Conservation (phyloP, 345 rosid species). For the Salix exigua region DNA sequence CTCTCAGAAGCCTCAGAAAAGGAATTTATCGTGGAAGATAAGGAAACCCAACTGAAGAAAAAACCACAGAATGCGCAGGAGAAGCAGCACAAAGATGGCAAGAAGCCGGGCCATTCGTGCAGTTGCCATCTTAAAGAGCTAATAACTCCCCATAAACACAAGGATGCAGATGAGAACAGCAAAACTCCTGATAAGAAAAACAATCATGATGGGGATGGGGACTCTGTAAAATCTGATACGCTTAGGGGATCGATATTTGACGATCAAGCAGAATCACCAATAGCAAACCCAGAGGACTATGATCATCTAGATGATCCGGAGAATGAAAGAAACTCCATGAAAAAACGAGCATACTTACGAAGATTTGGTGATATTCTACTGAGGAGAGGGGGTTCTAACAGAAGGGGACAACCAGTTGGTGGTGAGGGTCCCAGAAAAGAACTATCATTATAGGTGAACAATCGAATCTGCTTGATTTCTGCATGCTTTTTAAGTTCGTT, state of each 20-base stretch:
- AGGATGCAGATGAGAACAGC: slow-evolving; percentile 29
- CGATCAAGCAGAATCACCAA: slow-evolving; percentile 40
- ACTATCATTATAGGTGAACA: not conserved
- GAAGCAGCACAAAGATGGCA: slow-evolving; percentile 22
- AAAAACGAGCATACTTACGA: slow-evolving; percentile 64
- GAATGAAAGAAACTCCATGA: slow-evolving; percentile 46
- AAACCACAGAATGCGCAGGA: slow-evolving; percentile 31
- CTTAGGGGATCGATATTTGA: slow-evolving; percentile 80
- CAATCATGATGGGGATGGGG: slow-evolving; percentile 17
- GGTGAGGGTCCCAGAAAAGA: slow-evolving; percentile 12
- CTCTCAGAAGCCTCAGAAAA: slow-evolving; percentile 35
- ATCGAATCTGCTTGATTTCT: not conserved
- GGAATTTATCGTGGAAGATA: slow-evolving; percentile 14
- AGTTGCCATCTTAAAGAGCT: slow-evolving; percentile 52
- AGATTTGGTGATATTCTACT: slow-evolving; percentile 68
- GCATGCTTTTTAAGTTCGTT: not conserved
- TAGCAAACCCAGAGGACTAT: slow-evolving; percentile 41
- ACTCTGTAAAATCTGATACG: slow-evolving; percentile 30
- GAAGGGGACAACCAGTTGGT: slow-evolving; percentile 29
- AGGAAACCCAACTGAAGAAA: slow-evolving; percentile 15
- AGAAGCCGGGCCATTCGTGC: slow-evolving; percentile 42
- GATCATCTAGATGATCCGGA: slow-evolving; percentile 51
- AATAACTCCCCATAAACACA: slow-evolving; percentile 40
- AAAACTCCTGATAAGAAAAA: slow-evolving; percentile 17
- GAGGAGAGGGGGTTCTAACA: slow-evolving; percentile 41